A percentile compares a stretch with the other conserved stretches of the same genome.
phyloP scores from a whole-genome alignment of 257 asterid genomes.

The Verbascum thapsus region DNA sequence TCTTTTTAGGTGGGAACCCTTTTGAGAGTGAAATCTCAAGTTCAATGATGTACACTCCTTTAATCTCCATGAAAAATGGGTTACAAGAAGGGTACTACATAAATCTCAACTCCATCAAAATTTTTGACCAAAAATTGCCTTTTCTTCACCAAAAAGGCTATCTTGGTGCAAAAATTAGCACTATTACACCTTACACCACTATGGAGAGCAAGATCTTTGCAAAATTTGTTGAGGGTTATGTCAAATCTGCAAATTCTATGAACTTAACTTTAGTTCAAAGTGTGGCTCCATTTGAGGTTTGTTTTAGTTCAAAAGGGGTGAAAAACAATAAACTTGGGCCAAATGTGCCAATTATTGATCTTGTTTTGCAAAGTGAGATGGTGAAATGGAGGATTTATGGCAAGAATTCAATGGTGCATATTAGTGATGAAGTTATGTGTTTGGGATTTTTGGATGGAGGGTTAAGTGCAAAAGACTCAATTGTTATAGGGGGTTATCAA shows the following conservation, averaged over 20 bases:
- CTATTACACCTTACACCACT: constrained; percentile 59
- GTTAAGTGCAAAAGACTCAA: constrained; percentile 42
- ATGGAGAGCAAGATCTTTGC: constrained; percentile 52
- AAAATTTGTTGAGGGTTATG: constrained; percentile 49
- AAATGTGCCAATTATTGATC: constrained; percentile 59
- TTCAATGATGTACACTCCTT: constrained; percentile 64
- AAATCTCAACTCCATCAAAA: constrained; percentile 54
- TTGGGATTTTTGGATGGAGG: constrained; percentile 89
- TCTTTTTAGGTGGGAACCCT: constrained; percentile 67
- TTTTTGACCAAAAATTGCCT: constrained; percentile 51
- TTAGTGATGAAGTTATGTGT: constrained; percentile 68
- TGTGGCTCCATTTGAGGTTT: constrained; percentile 68
- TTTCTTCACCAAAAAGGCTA: constrained; percentile 38
- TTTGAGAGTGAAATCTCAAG: constrained; percentile 38
- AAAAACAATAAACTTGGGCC: constrained; percentile 31
- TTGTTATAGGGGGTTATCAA: constrained; percentile 77
- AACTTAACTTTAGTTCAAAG: constrained; percentile 49
- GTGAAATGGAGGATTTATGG: constrained; percentile 74
- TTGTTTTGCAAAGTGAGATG: constrained; percentile 86
- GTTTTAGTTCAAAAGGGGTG: constrained; percentile 53
- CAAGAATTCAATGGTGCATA: constrained; percentile 65
- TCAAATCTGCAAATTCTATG: constrained; percentile 44
- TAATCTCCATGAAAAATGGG: constrained; percentile 34
- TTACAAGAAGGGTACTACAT: constrained; percentile 48
- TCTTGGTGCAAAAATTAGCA: constrained; percentile 53